Percentiles rank a stretch among this genome's conserved stretches.
These are phyloP conservation scores for Clavispora santaluciae DNA, from an alignment of 805 yeast genomes.

Conservation along the genomic window DNA sequence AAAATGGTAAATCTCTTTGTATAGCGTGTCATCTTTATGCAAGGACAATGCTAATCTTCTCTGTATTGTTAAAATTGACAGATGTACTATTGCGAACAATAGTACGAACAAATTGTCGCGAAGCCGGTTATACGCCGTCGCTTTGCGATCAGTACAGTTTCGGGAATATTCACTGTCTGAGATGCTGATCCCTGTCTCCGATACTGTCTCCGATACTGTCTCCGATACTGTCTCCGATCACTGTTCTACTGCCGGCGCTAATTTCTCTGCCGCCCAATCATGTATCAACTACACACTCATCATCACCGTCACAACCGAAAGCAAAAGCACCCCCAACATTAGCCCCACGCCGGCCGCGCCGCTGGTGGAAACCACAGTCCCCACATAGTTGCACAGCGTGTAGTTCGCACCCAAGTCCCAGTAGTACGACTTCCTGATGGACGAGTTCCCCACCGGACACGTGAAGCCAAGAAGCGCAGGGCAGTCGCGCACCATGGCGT, in stretches of 20 bases:
- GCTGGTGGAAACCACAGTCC: slow-evolving; percentile 10
- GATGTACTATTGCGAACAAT: slow-evolving; percentile 49
- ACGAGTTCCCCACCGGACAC: slow-evolving; percentile 54
- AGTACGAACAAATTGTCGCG: slow-evolving; percentile 25
- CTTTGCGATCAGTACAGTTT: no score
- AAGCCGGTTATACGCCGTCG: not conserved
- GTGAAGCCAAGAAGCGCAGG: slow-evolving; percentile 70
- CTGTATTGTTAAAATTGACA: slow-evolving; percentile 99
- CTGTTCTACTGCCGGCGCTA: no score
- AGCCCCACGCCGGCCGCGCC: not conserved
- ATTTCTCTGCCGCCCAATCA: no score
- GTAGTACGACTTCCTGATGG: slow-evolving; percentile 39
- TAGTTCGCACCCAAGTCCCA: slow-evolving; percentile 29
- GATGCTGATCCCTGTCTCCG: no score
- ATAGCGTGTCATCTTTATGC: slow-evolving; percentile 99
- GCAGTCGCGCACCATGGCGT: slow-evolving; percentile 75
- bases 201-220: no score
- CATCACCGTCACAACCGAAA: not conserved
- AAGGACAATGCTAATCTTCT: slow-evolving; percentile 99
- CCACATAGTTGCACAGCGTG: slow-evolving; percentile 37
- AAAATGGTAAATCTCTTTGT: slow-evolving; percentile 97
- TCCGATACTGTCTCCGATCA: no score
- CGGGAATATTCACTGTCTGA: no score
- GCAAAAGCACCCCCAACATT: not conserved
- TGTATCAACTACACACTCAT: not conserved